Evolutionary conservation across 164 flowering plant genomes (phyloP).

Genomic region (Piper longum): DNA sequence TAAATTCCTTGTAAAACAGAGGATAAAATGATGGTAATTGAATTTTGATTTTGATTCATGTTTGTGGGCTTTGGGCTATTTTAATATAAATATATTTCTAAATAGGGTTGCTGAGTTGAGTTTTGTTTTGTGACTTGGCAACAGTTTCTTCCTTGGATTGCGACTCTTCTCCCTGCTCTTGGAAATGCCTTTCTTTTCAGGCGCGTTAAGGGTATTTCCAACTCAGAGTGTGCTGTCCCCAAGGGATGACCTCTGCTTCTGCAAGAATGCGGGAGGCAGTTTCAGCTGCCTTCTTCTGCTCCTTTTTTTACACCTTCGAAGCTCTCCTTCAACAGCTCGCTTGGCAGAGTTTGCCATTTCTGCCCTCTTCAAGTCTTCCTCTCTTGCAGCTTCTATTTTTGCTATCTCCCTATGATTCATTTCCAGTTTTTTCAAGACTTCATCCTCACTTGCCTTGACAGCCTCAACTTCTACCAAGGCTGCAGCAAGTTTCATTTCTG

Average conservation of each 20-base stretch:
- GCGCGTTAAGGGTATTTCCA: constrained; percentile 15
- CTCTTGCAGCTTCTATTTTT: constrained; percentile 46
- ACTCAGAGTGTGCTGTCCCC: constrained; percentile 28
- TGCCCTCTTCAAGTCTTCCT: constrained; percentile 61
- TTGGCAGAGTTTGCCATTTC: constrained; percentile 87
- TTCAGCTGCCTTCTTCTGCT: constrained; percentile 75
- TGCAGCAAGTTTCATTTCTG: constrained; percentile 85
- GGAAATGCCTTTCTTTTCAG: constrained; percentile 12
- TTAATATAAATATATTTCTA: no score
- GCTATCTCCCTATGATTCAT: constrained; percentile 56
- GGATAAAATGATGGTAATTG: no score
- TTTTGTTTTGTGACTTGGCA: constrained; percentile 19
- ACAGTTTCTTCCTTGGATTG: constrained; percentile 38
- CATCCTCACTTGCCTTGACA: constrained; percentile 76
- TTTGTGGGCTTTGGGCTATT: no score
- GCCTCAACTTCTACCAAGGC: constrained; percentile 86
- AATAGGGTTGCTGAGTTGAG: no score
- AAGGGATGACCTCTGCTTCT: constrained; percentile 26
- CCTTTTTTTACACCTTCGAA: constrained; percentile 66
- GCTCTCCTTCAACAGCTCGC: constrained; percentile 59
- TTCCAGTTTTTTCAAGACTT: constrained; percentile 56
- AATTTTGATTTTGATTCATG: no score
- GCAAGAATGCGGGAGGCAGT: constrained; percentile 49
- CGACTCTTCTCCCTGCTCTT: constrained; percentile 42
- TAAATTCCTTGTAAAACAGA: no score